A percentile compares a stretch with the other conserved stretches of the same genome.
Evolutionary conservation across 495 filamentous ascomycete species (phyloP).

Genomic region (Glutinoglossum americanum): DNA sequence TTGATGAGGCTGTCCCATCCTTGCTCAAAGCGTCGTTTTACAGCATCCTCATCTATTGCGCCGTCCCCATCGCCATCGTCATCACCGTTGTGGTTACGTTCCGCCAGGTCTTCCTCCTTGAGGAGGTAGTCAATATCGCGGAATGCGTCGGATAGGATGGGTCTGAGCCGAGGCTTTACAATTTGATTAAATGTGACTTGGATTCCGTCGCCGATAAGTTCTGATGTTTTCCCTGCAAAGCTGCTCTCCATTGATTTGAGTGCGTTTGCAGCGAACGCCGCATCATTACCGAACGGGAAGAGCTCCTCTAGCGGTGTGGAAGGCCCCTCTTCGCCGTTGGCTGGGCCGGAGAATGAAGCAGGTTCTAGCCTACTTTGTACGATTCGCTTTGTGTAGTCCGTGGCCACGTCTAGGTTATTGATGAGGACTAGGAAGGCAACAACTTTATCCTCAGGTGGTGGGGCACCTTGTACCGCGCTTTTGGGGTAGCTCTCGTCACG

Average conservation of each 20-base stretch:
- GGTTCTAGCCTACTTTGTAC: constrained; percentile 38
- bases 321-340: constrained; percentile 4
- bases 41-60: constrained; percentile 28
- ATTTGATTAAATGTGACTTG: constrained; percentile 73
- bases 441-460: constrained; percentile 67
- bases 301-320: constrained; percentile 29
- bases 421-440: constrained; percentile 76
- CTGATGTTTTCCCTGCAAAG: constrained; percentile 54
- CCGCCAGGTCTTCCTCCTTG: constrained; percentile 27
- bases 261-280: constrained; percentile 37
- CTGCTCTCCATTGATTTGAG: constrained; percentile 45
- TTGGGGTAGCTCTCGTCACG: constrained; percentile 82
- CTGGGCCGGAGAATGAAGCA: neutral
- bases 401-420: constrained; percentile 80
- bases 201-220: constrained; percentile 65
- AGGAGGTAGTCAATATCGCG: constrained; percentile 67
- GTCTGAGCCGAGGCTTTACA: constrained; percentile 65
- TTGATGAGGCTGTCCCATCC: constrained; percentile 70
- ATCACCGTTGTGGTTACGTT: constrained; percentile 18
- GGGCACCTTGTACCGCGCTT: constrained; percentile 44
- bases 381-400: constrained; percentile 77
- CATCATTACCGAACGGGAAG: constrained; percentile 63
- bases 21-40: constrained; percentile 51
- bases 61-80: constrained; percentile 25
- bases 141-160: constrained; percentile 71